Base-by-base conservation (phyloP, 352 stramenopile genomes). In the Globisporangium rhizosaccharum region DNA sequence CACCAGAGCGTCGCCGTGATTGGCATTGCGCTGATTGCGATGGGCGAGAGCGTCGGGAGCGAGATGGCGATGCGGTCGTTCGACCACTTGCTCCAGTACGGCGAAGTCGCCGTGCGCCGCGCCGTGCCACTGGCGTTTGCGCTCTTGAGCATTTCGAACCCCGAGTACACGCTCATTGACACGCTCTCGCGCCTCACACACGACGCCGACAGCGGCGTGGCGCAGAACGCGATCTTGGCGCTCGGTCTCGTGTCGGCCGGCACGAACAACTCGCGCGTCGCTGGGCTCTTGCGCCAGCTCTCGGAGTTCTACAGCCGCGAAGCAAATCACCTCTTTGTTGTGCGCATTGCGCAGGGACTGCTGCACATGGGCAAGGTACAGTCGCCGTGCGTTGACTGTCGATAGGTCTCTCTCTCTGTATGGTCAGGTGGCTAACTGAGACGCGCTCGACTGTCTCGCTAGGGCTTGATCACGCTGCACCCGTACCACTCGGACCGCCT, bases 1-100 rank as follows among this genome's bases (percentile, higher is more conserved):
- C 82, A 95, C 60, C 94, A 99, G 73, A 92, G 88, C 67, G 95
- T 97, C 37, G 97, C 97, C 11, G 96, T 99, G 15, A 85, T 99
- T 48, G 97, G 97, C 59, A 98, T 99, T 66, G 96, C 92, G 26
- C 73, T 99, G 18, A 98, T 99, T 51, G 96, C 96, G 1, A 97
- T 99, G 85, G 97, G 97, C 47, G 97, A 99, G 74, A 96, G 91
- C 63, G 93, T 98, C 56, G 92, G 94, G 33, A 90, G 88, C 56
- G 97, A 99, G 73, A 99, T 99, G 97, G 93, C 95, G 15, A 90
- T 99, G 63, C 85, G 97, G 62, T 97, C 96, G 45, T 99, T 99
- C 68, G 97, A 99, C 60, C 97, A 99, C 72, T 85, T 99, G 65
- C 85, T 99, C 37, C 97, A 99, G 74, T 99, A 99, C 71, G 98